Percentiles rank a stretch among this genome's conserved stretches.
Evolutionary conservation across 192 early-diverging fungal species (phyloP).

Genomic region (Mortierella antarctica): DNA sequence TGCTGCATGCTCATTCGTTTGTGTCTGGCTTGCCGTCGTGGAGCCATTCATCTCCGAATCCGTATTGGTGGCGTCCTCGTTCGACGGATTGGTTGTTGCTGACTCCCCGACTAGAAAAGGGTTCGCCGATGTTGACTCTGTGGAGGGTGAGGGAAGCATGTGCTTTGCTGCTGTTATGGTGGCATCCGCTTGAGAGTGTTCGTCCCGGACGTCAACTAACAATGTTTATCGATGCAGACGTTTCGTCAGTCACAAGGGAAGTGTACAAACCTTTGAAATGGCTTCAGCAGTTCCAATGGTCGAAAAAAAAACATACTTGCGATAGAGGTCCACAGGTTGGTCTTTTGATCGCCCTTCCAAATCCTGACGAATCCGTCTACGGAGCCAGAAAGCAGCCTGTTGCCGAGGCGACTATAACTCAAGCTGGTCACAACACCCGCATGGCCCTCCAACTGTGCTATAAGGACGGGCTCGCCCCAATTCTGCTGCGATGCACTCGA

Average conservation of each 20-base stretch:
- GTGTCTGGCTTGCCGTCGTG: conserved; percentile 10
- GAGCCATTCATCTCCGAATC: conserved; percentile 49
- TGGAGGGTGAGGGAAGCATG: conserved; percentile 46
- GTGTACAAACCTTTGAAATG: neutral
- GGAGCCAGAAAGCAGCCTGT: conserved; percentile 76
- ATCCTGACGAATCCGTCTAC: conserved; percentile 83
- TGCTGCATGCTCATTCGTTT: conserved; percentile 1
- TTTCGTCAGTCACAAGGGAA: neutral
- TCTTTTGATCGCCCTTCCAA: conserved; percentile 68
- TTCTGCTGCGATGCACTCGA: conserved; percentile 10
- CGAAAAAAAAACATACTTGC: conserved; percentile 53
- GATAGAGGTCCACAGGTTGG: conserved; percentile 68
- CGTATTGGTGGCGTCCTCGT: conserved; percentile 24
- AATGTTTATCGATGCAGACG: neutral
- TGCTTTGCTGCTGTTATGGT: conserved; percentile 44
- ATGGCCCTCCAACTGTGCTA: conserved; percentile 77
- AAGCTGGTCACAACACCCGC: conserved; percentile 79
- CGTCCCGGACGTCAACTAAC: conserved; percentile 49
- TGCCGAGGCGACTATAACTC: conserved; percentile 75
- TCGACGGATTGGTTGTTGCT: conserved; percentile 1
- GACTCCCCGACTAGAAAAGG: conserved; percentile 5
- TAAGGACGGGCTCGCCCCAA: conserved; percentile 56
- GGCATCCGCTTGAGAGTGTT: conserved; percentile 46
- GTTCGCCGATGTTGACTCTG: conserved; percentile 11
- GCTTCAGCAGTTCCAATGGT: neutral